A percentile compares a stretch with the other conserved stretches of the same genome.
Evolutionary conservation across 495 filamentous ascomycete genomes (phyloP).

Genomic region (Jackrogersella minutella): DNA sequence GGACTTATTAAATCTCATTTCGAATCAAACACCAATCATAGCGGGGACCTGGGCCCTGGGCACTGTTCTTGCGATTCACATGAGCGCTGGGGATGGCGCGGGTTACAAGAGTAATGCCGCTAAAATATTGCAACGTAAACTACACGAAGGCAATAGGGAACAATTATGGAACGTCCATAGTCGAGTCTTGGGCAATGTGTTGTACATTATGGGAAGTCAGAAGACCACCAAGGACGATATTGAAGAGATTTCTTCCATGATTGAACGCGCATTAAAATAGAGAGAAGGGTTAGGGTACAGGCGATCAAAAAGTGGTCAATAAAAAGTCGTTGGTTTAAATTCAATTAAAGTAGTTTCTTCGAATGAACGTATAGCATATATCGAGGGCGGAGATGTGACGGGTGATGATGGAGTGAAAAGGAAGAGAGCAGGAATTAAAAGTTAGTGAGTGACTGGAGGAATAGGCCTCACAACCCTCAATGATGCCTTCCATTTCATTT

Average conservation of each 20-base stretch:
- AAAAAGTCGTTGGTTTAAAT: no score
- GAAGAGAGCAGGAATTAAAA: no score
- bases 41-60: constrained; percentile 74
- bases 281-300: neutral
- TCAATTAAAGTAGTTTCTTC: no score
- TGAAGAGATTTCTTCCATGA: constrained; percentile 52
- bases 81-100: constrained; percentile 54
- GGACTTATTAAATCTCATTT: constrained; percentile 63
- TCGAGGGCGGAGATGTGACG: no score
- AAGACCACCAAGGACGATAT: constrained; percentile 62
- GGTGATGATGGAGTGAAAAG: no score
- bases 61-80: constrained; percentile 70
- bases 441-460: no score
- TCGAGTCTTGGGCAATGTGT: constrained; percentile 76
- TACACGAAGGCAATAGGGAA: constrained; percentile 49
- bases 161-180: constrained; percentile 68
- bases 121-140: constrained; percentile 61
- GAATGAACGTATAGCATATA: no score
- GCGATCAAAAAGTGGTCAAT: no score
- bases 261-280: constrained; percentile 13
- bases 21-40: constrained; percentile 54
- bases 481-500: no score
- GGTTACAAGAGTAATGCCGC: constrained; percentile 76
- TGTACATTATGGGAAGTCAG: constrained; percentile 80
- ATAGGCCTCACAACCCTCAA: no score